Percentiles rank a stretch among this genome's conserved stretches.
phyloP scores from a whole-genome alignment of 805 yeast species.

The Metschnikowia bowlesiae region DNA sequence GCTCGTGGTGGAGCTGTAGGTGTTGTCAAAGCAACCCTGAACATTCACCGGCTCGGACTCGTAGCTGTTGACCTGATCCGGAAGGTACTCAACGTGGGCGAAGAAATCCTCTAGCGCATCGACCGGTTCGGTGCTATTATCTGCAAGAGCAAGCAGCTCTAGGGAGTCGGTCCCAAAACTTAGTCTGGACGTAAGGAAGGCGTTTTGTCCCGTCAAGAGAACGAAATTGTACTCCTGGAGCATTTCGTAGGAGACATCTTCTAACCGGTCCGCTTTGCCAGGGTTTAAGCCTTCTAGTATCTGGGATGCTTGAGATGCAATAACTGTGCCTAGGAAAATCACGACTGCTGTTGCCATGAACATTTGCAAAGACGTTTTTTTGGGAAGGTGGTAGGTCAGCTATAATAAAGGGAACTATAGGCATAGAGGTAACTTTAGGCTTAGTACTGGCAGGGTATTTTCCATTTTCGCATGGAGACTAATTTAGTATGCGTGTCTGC shows the following conservation, averaged over 20 bases:
- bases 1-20: slow-evolving; percentile 12
- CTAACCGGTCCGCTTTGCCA: neutral
- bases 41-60: neutral
- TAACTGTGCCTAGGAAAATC: neutral
- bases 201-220: slow-evolving; percentile 7
- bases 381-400: neutral
- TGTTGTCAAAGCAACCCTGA: slow-evolving; percentile 14
- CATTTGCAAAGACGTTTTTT: neutral
- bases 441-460: neutral
- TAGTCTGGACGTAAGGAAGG: slow-evolving; percentile 5
- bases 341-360: neutral
- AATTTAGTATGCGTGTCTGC: slow-evolving; percentile 1
- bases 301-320: neutral
- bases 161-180: neutral
- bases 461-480: neutral
- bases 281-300: neutral
- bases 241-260: slow-evolving; percentile 1
- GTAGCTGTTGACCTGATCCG: neutral
- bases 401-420: neutral
- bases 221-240: slow-evolving; percentile 6
- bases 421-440: neutral
- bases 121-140: neutral
- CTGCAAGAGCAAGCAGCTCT: neutral
- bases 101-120: neutral
- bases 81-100: slow-evolving; percentile 1